These are phyloP conservation scores for Phytophthora vignae DNA, from an alignment of 352 stramenopile genomes.

Conservation along the genomic window DNA sequence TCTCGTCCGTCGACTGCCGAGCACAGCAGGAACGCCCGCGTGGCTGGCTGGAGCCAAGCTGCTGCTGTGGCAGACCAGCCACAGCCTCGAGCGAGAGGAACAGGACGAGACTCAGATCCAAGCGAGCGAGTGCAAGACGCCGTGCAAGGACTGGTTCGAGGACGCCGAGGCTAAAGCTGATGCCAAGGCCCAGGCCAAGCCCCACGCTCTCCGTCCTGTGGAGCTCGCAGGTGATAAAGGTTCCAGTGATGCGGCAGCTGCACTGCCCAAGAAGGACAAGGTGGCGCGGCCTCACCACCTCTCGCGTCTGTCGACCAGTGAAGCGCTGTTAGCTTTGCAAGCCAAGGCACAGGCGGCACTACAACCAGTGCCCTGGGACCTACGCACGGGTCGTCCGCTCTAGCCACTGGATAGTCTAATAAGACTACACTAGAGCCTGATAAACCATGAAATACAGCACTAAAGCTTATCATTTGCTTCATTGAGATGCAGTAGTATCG, in stretches of 20 bases:
- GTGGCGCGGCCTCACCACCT: conserved; percentile 42
- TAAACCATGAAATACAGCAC: conserved; percentile 11
- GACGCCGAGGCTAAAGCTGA: conserved; percentile 24
- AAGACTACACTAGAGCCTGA: not conserved
- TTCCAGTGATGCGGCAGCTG: not conserved
- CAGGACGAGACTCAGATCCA: conserved; percentile 43
- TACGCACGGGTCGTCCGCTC: conserved; percentile 49
- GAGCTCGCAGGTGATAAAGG: conserved; percentile 31
- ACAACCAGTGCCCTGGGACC: conserved; percentile 47
- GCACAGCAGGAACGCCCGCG: conserved; percentile 15
- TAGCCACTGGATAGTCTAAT: conserved; percentile 5
- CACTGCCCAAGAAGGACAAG: conserved; percentile 34
- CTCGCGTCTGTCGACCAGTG: conserved; percentile 23
- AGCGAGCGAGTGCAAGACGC: conserved; percentile 30
- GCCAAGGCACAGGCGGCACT: conserved; percentile 17
- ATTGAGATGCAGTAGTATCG: conserved; percentile 7
- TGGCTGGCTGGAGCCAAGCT: conserved; percentile 65
- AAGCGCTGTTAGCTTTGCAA: conserved; percentile 18
- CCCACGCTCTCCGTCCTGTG: conserved; percentile 16
- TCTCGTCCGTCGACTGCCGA: conserved; percentile 52
- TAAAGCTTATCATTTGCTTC: not conserved
- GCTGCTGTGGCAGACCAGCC: conserved; percentile 66
- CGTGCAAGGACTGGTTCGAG: conserved; percentile 56
- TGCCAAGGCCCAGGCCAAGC: conserved; percentile 26
- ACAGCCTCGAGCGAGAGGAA: conserved; percentile 61